These are phyloP conservation scores for Mycocentrospora acerina DNA, from an alignment of 2,329 filamentous ascomycete species.

Conservation along the genomic window DNA sequence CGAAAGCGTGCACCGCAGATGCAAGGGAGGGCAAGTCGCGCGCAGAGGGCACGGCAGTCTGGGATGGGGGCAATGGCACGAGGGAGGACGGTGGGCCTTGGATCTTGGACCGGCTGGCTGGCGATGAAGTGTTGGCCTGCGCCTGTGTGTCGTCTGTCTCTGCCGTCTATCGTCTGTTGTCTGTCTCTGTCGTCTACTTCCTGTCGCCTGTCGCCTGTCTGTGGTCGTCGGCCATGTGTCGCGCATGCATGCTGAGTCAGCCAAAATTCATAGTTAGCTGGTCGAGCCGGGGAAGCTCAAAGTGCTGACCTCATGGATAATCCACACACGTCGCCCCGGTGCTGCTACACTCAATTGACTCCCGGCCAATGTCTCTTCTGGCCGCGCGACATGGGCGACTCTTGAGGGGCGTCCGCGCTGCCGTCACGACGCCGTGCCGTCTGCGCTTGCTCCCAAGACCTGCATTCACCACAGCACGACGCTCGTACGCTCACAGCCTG, in stretches of 20 bases:
- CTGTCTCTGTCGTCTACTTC: no score
- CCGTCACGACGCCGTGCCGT: constrained; percentile 6
- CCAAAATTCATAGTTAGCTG: no score
- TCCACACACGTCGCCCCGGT: constrained; percentile 4
- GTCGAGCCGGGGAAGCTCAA: constrained; percentile 3
- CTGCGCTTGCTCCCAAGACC: neutral
- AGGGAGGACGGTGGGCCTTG: no score
- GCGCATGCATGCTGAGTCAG: constrained; percentile 8
- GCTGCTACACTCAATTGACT: constrained; percentile 27
- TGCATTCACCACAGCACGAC: constrained; percentile 2
- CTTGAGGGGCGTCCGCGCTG: constrained; percentile 16
- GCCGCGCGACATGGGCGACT: constrained; percentile 30
- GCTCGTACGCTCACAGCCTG: constrained; percentile 13
- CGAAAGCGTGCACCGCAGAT: neutral
- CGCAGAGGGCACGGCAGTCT: no score
- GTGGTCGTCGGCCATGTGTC: constrained; percentile 6
- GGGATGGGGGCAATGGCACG: no score
- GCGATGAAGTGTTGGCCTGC: no score
- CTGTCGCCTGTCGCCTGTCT: no score
- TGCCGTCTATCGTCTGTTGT: no score
- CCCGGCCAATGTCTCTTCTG: constrained; percentile 32
- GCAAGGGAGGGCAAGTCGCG: no score
- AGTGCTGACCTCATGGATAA: constrained; percentile 15
- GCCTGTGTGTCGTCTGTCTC: no score
- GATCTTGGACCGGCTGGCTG: no score